Base-by-base conservation (phyloP, 75 land plant species). In the Pseudotsuga menziesii region DNA sequence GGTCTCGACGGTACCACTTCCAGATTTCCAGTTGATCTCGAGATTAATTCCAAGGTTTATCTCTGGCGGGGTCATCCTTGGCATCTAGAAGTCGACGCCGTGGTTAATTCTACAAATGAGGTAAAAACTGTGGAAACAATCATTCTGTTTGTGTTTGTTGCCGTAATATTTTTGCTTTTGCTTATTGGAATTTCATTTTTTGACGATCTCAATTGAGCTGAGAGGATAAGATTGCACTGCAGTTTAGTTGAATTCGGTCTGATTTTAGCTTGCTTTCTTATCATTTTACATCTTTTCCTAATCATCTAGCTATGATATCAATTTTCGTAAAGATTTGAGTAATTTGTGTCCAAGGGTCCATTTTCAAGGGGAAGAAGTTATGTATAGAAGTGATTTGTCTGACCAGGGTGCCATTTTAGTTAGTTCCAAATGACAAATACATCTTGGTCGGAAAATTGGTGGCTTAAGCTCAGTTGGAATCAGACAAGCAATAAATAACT, bases 81-180 rank as follows among this genome's bases (percentile, higher is more conserved):
- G 98, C 84, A 86, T 81, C 87, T 97, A 26, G 99, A 97, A 73
- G 99, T 92, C 14, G 99, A 94, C 89, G 95, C 98, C 61, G 99
- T 97, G 54, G 99, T 97, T 48, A 97, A 97, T 77, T 97, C 99
- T 39, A 90, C 98, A 15, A 97, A 97, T 80, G 99, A 97, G 99
- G 99, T 91, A 77, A 32, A 61, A 67, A 1, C 23, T 71, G 0
- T 22, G 13, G 61, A 58, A 22, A 48, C 26, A n/a, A 13, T 17
- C 27, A 56, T 55, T 5, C 15, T 55, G 4, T 58, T 72, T 72
- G 27, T 79, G 58, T 55, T 62, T 44, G 61, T 14, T 26, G 9
- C 75, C n/a, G 61, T 44, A 62, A 23, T 72, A 4, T 73, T 22
- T 12, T 23, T 75, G 66, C 78, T 25, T 54, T 17, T 74, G 35